phyloP scores from a whole-genome alignment of 345 rosid genomes.

The Geranium rotundifolium region DNA sequence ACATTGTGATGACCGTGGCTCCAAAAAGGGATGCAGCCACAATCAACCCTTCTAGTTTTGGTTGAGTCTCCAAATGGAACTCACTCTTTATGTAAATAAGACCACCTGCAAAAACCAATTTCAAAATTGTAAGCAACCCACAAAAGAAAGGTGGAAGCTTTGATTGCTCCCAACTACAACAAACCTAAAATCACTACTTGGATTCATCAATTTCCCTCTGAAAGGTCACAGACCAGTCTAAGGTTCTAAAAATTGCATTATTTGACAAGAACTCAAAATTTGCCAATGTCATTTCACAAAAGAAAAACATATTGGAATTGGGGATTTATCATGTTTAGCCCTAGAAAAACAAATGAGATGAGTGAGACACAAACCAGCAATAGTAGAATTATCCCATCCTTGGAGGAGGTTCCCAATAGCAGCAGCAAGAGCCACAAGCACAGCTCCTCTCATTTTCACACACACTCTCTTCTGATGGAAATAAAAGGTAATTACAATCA shows the following conservation, averaged over 20 bases:
- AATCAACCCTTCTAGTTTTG: constrained; percentile 34
- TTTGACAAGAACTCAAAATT: background rate
- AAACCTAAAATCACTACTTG: too few species aligned
- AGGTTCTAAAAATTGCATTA: background rate
- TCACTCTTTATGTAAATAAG: constrained; percentile 35
- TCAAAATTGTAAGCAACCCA: too few species aligned
- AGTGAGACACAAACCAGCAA: constrained; percentile 20
- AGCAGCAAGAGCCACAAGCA: constrained; percentile 27
- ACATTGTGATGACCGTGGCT: constrained; percentile 29
- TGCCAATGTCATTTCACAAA: too few species aligned
- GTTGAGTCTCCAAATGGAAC: constrained; percentile 23
- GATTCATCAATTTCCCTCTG: too few species aligned
- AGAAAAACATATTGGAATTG: background rate
- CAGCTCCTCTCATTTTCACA: constrained; percentile 27
- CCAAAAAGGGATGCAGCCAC: constrained; percentile 34
- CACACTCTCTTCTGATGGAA: too few species aligned
- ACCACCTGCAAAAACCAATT: constrained; percentile 15
- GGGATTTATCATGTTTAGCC: background rate
- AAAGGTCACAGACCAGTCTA: too few species aligned
- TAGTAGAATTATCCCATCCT: constrained; percentile 42
- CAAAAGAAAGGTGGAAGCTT: too few species aligned
- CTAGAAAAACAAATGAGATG: too few species aligned
- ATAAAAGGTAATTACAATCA: too few species aligned
- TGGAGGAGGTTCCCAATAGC: constrained; percentile 31
- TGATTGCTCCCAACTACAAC: too few species aligned